Base-by-base conservation (phyloP, 108 stramenopile species). In the Schizochytrium sp. region DNA sequence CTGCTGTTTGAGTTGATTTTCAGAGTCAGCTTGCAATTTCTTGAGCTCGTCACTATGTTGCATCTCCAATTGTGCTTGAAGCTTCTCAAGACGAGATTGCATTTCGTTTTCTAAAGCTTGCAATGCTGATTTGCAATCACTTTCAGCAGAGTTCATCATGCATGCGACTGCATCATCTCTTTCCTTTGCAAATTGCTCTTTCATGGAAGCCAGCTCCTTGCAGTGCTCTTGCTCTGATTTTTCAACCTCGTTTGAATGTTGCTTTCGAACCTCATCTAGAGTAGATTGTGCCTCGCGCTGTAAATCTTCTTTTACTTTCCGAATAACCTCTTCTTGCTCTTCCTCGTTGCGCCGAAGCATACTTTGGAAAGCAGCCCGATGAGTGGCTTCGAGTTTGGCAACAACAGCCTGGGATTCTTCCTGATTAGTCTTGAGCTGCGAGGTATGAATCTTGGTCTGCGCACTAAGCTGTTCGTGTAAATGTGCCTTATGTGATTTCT, bases 111-210 rank as follows among this genome's bases (percentile, higher is more conserved):
- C 64, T 8, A 69, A 44, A 38, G 64, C 64, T 15, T 69, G 19
- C 19, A 69, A 44, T 7, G 64, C 64, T 38, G 42, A 69, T 44
- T 69, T 7, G 64, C 64, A 69, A 44, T 69, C 64, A 8, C 42
- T 69, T 3, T 69, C 64, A 15, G 64, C 64, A 8, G 64, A 69
- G 64, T 69, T 69, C 64, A 69, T 69, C 64, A 69, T 69, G 28
- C 42, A 69, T 15, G 64, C 7, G 19, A 69, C 64, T 38, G 64
- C 64, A 1, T 69, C 19, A 44, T 69, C 64, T 44, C 44, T 69
- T 8, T 69, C 64, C 28, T 38, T 12, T 15, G 64, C 44, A 8
- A 69, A 44, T 44, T 69, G 1, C 15, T 69, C 64, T 7, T 44
- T 38, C 12, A 69, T 15, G 42, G 7, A 8, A 1, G 64, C 64